phyloP scores from a whole-genome alignment of 2,329 filamentous ascomycete genomes.

The Trichoderma asperellum region DNA sequence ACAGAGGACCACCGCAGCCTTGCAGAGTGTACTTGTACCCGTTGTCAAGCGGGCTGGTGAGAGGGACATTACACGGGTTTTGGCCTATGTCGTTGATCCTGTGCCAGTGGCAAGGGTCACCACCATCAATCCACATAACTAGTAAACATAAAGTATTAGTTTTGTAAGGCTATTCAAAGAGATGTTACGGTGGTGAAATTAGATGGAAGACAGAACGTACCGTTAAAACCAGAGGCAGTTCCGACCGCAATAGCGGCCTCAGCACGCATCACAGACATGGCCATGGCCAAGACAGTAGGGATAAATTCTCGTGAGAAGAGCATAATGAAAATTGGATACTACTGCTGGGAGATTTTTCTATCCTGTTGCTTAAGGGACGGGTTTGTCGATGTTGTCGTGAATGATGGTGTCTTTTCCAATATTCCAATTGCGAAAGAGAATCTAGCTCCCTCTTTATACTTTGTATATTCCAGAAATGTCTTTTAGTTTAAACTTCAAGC shows the following conservation, averaged over 20 bases:
- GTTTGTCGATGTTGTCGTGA: background rate
- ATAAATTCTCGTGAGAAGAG: background rate
- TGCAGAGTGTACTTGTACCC: slow-evolving; percentile 2
- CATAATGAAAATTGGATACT: background rate
- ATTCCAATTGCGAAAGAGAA: background rate
- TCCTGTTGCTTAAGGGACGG: background rate
- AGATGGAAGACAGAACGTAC: background rate
- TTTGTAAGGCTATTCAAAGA: background rate
- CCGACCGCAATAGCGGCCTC: background rate
- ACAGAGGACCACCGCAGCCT: background rate
- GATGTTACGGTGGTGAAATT: background rate
- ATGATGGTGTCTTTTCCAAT: background rate
- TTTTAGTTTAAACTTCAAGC: background rate
- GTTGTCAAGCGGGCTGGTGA: background rate
- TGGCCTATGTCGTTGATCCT: background rate
- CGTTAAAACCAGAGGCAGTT: background rate
- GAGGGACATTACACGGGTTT: background rate
- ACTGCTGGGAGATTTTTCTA: background rate
- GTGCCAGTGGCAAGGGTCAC: background rate
- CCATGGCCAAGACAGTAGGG: slow-evolving; percentile 2
- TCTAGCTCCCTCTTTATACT: background rate
- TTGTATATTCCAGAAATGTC: background rate
- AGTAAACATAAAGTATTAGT: too few relatives aligned
- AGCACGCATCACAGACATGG: background rate
- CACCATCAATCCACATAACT: slow-evolving; percentile 22